Percentiles rank a stretch among this genome's conserved stretches.
phyloP scores from a whole-genome alignment of 257 asterid species.

The Schizonepeta tenuifolia region DNA sequence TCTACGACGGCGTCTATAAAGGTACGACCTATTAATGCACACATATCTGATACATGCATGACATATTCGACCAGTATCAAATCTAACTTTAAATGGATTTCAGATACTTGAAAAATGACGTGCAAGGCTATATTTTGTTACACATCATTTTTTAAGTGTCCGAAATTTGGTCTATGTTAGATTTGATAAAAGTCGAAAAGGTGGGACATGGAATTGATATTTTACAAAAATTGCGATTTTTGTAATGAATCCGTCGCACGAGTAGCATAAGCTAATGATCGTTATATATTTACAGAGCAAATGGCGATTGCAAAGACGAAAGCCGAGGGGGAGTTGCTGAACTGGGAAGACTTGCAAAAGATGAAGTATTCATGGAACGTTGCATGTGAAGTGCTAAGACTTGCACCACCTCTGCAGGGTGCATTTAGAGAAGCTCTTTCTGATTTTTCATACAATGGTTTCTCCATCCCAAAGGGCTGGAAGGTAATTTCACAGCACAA shows the following conservation, averaged over 20 bases:
- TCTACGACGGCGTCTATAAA: conserved; percentile 50
- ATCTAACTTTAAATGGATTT: no score
- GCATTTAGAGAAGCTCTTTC: conserved; percentile 61
- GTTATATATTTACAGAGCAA: conserved; percentile 43
- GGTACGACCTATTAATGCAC: background rate
- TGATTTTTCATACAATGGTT: conserved; percentile 52
- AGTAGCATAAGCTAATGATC: no score
- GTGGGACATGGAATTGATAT: no score
- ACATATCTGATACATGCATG: no score
- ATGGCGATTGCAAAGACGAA: conserved; percentile 55
- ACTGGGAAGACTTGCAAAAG: conserved; percentile 56
- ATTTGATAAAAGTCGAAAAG: no score
- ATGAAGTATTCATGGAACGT: conserved; percentile 69
- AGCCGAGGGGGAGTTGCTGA: conserved; percentile 43
- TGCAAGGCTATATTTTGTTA: no score
- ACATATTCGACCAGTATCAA: no score
- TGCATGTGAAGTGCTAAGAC: conserved; percentile 53
- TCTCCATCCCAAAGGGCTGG: conserved; percentile 68
- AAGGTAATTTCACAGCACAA: conserved; percentile 37
- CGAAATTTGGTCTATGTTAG: no score
- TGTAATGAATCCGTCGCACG: no score
- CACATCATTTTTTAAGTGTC: no score
- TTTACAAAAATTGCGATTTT: no score
- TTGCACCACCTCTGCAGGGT: conserved; percentile 58
- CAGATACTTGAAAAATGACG: no score